Conservation (phyloP, 2,329 filamentous ascomycete genomes). For the Scedosporium boydii region DNA sequence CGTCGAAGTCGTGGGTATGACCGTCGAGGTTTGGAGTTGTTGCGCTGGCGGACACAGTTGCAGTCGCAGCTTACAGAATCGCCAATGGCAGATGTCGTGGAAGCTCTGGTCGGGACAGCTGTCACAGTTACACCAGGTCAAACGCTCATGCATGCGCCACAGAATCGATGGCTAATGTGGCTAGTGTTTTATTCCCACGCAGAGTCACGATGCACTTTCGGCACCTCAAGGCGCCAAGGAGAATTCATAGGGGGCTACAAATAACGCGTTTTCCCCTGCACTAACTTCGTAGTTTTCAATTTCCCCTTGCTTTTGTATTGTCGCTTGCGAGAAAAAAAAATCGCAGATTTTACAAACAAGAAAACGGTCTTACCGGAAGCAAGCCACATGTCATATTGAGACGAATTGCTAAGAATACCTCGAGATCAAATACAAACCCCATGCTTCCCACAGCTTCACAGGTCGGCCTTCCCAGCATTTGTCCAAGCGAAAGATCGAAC, state of each 20-base stretch:
- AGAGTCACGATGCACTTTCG: not conserved
- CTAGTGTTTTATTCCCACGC: not conserved
- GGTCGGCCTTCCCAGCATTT: not conserved
- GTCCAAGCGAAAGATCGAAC: not conserved
- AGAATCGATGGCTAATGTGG: not conserved
- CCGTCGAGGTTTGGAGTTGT: not conserved
- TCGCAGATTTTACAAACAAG: too few relatives aligned
- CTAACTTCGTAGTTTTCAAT: not conserved
- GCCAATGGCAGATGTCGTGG: constrained; percentile 7
- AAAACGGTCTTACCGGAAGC: too few relatives aligned
- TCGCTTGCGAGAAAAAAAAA: too few relatives aligned
- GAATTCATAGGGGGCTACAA: not conserved
- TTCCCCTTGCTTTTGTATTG: not conserved
- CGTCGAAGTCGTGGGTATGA: not conserved
- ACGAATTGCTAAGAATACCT: too few relatives aligned
- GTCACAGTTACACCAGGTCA: constrained; percentile 13
- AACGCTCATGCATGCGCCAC: not conserved
- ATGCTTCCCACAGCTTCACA: not conserved
- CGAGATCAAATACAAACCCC: too few relatives aligned
- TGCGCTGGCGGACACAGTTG: not conserved
- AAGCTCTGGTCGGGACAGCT: constrained; percentile 15
- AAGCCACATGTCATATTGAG: too few relatives aligned
- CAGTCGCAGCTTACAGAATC: not conserved
- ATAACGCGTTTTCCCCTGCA: not conserved
- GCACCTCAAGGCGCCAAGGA: not conserved